phyloP scores from a whole-genome alignment of 257 asterid genomes.

The Ligustrum vulgare region DNA sequence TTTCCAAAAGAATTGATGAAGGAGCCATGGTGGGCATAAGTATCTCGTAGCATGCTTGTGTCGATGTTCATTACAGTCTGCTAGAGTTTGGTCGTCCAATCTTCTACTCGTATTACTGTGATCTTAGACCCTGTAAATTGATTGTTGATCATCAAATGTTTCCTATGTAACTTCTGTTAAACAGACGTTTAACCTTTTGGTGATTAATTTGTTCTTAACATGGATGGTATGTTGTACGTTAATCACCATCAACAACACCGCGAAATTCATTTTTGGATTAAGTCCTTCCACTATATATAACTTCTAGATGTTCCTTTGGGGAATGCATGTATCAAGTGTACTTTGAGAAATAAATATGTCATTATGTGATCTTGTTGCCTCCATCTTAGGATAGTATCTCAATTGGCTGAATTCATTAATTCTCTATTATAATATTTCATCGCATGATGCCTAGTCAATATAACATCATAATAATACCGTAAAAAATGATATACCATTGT shows the following conservation, averaged over 20 bases:
- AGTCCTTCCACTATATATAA: too few species aligned
- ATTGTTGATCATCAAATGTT: not conserved
- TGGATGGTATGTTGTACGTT: not conserved
- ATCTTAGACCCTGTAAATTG: not conserved
- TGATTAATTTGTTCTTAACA: not conserved
- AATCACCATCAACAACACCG: not conserved
- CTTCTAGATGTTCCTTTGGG: too few species aligned
- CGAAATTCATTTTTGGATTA: not conserved
- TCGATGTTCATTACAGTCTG: constrained; percentile 4
- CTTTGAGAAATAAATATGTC: too few species aligned
- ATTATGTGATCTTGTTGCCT: too few species aligned
- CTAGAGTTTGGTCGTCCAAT: not conserved
- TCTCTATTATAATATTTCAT: too few species aligned
- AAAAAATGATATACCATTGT: too few species aligned
- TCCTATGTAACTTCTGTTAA: not conserved
- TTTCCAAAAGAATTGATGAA: constrained; percentile 45
- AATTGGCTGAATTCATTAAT: too few species aligned
- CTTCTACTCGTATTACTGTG: constrained; percentile 12
- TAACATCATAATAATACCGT: too few species aligned
- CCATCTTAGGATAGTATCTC: too few species aligned
- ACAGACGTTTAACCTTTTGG: not conserved
- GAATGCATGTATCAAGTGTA: too few species aligned
- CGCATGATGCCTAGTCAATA: too few species aligned
- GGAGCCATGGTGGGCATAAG: constrained; percentile 49
- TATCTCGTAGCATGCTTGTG: not conserved